Percentiles rank a stretch among this genome's conserved stretches.
These are phyloP conservation scores for Exserohilum rostratum DNA, from an alignment of 2,329 filamentous ascomycete species.

Conservation along the genomic window DNA sequence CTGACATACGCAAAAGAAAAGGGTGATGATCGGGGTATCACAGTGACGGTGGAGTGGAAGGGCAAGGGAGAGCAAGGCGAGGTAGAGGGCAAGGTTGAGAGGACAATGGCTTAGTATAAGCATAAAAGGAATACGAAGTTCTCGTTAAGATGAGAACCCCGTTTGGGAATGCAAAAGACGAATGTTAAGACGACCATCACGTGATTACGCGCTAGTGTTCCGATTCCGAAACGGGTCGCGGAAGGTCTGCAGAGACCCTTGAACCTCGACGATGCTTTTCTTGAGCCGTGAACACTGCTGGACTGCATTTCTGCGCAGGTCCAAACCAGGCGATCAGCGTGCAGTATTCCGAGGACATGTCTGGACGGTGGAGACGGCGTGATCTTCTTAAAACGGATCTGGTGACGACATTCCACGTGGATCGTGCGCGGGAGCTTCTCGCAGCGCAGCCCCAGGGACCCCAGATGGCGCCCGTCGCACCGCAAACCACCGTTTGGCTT, in stretches of 20 bases:
- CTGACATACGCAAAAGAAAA: constrained; percentile 72
- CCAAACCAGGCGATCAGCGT: not conserved
- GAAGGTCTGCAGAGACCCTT: constrained; percentile 9
- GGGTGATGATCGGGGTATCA: constrained; percentile 48
- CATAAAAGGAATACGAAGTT: too few species aligned
- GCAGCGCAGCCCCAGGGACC: not conserved
- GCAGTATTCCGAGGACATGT: not conserved
- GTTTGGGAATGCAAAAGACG: not conserved
- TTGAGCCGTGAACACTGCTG: not conserved
- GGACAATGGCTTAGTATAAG: constrained; percentile 37
- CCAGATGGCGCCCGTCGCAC: constrained; percentile 15
- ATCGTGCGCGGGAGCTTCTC: constrained; percentile 41
- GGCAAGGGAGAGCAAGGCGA: constrained; percentile 35
- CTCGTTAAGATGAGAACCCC: too few species aligned
- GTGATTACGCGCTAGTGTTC: constrained; percentile 7
- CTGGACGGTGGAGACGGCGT: not conserved
- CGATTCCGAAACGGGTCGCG: constrained; percentile 14
- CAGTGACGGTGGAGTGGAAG: constrained; percentile 50
- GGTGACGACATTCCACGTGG: constrained; percentile 36
- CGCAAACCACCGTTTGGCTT: constrained; percentile 8
- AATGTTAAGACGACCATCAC: too few species aligned
- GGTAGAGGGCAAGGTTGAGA: constrained; percentile 40
- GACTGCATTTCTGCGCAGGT: not conserved
- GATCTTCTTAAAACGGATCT: not conserved
- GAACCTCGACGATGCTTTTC: not conserved